Base-by-base conservation (phyloP, 73 alveolate species). In the Halteria grandinella region DNA sequence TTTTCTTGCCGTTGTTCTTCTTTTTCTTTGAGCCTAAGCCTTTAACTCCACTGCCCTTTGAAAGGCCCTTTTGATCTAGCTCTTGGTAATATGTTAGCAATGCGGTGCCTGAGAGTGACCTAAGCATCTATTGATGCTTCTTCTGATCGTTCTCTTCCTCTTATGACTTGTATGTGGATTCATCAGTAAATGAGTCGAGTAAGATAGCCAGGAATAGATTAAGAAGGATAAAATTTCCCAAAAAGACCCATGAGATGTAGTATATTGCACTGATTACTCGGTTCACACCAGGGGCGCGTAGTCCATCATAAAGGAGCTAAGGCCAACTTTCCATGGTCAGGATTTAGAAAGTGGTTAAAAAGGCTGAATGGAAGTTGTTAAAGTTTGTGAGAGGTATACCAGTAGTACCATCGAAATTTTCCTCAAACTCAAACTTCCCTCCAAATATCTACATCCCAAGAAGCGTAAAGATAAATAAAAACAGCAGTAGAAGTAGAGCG, bases 381-480 rank as follows among this genome's bases (percentile, higher is more conserved):
- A 59, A 86, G 55, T 64, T 76, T 10, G 36, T 33, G 53, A 89
- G 49, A 14, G 91, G 82, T 0, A 2, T 45, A 25, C 59, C 58
- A 31, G n/a, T n/a, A n/a, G n/a, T n/a, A n/a, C n/a, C n/a, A n/a
- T n/a, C n/a, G n/a, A n/a, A n/a, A n/a, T n/a, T n/a, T n/a, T 60
- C 71, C 1, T 43, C 70, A 55, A 51, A 29, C 1, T 14, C 34
- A 32, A 89, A 78, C 24, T 54, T 27, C 6, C 98, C 98, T 48
- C 98, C 95, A 72, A 79, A 92, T 0, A 89, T 25, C 54, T 89
- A 84, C 98, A 92, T 92, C 12, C 98, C 98, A 5, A 92, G 75
- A 1, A 92, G 82, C 5, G 92, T 55, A 27, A 70, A 93, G 29
- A 90, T 79, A 55, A 90, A 84, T 21, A 82, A 64, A 69, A 86